phyloP scores from a whole-genome alignment of 2,329 filamentous ascomycete genomes.

The Cladobotryum mycophilum region DNA sequence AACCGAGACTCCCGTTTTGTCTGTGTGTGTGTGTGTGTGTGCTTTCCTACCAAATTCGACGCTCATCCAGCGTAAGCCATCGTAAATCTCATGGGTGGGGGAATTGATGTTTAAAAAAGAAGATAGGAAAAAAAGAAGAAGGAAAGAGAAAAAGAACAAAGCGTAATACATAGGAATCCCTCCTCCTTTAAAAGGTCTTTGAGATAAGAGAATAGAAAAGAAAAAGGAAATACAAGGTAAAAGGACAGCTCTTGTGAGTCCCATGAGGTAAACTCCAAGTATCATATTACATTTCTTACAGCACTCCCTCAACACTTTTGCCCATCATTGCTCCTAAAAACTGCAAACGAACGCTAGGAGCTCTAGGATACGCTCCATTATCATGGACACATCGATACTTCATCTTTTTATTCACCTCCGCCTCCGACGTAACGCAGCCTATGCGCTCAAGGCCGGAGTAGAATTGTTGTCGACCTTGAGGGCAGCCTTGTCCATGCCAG shows the following conservation, averaged over 20 bases:
- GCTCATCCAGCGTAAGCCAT: background rate
- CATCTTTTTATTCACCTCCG: slow-evolving; percentile 6
- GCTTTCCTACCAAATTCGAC: too few species aligned
- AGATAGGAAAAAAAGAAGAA: background rate
- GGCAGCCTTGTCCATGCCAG: slow-evolving; percentile 35
- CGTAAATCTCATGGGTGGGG: background rate
- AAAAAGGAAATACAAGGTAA: background rate
- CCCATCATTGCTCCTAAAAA: background rate
- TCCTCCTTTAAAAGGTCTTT: background rate
- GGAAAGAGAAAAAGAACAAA: background rate
- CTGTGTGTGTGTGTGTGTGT: too few species aligned
- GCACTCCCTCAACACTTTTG: too few species aligned
- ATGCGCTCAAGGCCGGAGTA: slow-evolving; percentile 25
- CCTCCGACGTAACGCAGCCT: slow-evolving; percentile 18
- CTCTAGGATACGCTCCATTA: background rate
- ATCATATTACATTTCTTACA: too few species aligned
- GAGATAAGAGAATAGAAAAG: background rate
- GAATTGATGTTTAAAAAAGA: background rate
- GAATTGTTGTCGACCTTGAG: slow-evolving; percentile 26
- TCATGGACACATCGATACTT: slow-evolving; percentile 2
- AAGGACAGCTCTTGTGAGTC: background rate
- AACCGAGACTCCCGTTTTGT: too few species aligned
- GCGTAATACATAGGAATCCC: background rate
- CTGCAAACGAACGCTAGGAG: background rate
- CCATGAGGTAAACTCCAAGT: too few species aligned